Percentiles rank a stretch among this genome's conserved stretches.
Conservation (phyloP, 2,329 filamentous ascomycete species). For the Aureobasidium melanogenum region DNA sequence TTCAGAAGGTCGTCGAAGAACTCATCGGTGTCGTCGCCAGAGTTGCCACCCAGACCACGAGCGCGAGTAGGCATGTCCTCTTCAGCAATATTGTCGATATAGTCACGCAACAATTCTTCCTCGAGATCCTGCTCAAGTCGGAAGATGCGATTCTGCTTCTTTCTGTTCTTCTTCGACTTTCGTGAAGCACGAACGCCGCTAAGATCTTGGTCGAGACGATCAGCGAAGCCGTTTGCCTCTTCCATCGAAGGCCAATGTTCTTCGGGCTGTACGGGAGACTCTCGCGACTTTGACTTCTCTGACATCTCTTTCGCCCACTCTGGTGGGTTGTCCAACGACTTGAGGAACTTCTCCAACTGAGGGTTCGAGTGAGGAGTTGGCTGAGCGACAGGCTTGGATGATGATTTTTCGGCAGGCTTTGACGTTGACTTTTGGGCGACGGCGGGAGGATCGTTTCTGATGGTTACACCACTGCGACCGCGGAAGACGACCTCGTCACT, state of each 20-base stretch:
- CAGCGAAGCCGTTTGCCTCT: not conserved
- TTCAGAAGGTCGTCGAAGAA: slow-evolving; percentile 20
- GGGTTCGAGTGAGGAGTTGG: not conserved
- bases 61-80: slow-evolving; percentile 15
- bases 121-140: slow-evolving; percentile 35
- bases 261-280: not conserved
- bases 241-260: slow-evolving; percentile 5
- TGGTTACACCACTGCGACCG: slow-evolving; percentile 35
- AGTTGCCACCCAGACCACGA: slow-evolving; percentile 11
- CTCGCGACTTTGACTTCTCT: not conserved
- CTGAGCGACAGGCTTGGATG: not conserved
- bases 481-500: slow-evolving; percentile 68
- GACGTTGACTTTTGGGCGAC: not conserved
- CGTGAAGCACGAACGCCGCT: not conserved
- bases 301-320: not conserved
- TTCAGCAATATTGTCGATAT: slow-evolving; percentile 55
- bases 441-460: slow-evolving; percentile 21
- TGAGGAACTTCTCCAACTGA: slow-evolving; percentile 4
- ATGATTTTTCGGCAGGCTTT: not conserved
- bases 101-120: slow-evolving; percentile 55
- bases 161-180: slow-evolving; percentile 23
- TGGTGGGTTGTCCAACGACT: not conserved
- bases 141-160: slow-evolving; percentile 24
- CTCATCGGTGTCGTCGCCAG: slow-evolving; percentile 15
- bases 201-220: slow-evolving; percentile 8